These are phyloP conservation scores for Globisporangium uncinulatum DNA, from an alignment of 352 stramenopile species.

Conservation along the genomic window DNA sequence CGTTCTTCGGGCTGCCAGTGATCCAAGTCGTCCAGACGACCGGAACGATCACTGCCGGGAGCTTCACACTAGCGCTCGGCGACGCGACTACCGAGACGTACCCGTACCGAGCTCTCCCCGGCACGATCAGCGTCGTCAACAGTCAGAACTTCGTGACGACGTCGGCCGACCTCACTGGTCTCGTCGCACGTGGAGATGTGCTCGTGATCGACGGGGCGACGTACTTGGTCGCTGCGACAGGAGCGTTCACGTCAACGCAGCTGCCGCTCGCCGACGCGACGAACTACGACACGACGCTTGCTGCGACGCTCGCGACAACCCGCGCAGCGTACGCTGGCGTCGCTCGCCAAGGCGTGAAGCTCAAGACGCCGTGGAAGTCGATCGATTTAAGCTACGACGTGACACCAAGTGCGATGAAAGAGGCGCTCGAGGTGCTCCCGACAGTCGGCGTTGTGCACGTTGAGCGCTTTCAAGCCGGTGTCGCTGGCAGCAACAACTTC, in stretches of 20 bases:
- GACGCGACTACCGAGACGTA: constrained; percentile 9
- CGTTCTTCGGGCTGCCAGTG: constrained; percentile 49
- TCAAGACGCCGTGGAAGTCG: constrained; percentile 58
- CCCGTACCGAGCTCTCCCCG: constrained; percentile 37
- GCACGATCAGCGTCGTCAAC: constrained; percentile 45
- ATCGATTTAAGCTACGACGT: constrained; percentile 49
- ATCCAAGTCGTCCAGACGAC: constrained; percentile 54
- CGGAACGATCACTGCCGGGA: constrained; percentile 37
- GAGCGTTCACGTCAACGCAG: constrained; percentile 66
- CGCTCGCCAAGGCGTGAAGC: constrained; percentile 26
- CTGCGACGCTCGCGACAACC: constrained; percentile 20
- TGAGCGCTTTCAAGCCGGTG: constrained; percentile 54
- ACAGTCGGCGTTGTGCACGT: constrained; percentile 89
- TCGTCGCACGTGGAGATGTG: constrained; percentile 76
- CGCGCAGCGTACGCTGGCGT: constrained; percentile 36
- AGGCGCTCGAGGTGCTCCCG: constrained; percentile 84
- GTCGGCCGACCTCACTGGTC: constrained; percentile 81
- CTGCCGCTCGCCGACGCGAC: constrained; percentile 44
- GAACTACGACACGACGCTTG: constrained; percentile 18
- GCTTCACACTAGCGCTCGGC: constrained; percentile 65
- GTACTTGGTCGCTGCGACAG: constrained; percentile 72
- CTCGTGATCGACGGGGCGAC: constrained; percentile 64
- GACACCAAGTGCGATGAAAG: constrained; percentile 51
- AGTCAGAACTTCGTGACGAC: constrained; percentile 68
- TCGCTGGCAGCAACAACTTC: constrained; percentile 60